Percentiles rank a stretch among this genome's conserved stretches.
These are phyloP conservation scores for Papilionanthe hybrid DNA, from an alignment of 116 monocot species.

Conservation along the genomic window DNA sequence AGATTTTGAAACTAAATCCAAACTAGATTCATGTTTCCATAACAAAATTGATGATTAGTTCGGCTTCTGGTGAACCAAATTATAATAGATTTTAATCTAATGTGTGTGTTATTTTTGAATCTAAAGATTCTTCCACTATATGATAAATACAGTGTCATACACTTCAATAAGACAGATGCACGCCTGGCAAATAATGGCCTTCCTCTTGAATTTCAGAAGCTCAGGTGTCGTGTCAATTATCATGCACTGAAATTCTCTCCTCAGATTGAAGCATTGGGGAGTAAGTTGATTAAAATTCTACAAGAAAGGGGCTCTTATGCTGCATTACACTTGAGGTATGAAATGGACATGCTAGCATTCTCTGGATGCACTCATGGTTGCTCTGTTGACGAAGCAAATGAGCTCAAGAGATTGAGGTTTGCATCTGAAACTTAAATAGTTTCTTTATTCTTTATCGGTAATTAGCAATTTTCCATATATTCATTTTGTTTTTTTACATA, in stretches of 20 bases:
- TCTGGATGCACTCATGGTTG: slow-evolving; percentile 95
- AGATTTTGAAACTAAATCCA: background rate
- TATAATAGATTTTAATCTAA: slow-evolving; percentile 1
- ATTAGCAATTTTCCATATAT: background rate
- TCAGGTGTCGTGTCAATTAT: slow-evolving; percentile 91
- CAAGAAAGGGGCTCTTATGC: slow-evolving; percentile 54
- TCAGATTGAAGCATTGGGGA: slow-evolving; percentile 81
- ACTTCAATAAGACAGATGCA: slow-evolving; percentile 96
- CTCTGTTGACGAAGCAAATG: slow-evolving; percentile 71
- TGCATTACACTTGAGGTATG: slow-evolving; percentile 95
- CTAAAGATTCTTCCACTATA: slow-evolving; percentile 90
- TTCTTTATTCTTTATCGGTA: background rate
- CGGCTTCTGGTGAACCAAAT: background rate
- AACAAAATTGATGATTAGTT: background rate
- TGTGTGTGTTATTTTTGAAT: background rate
- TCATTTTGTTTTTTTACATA: background rate
- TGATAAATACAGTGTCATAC: slow-evolving; percentile 62
- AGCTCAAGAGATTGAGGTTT: slow-evolving; percentile 89
- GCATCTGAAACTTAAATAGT: slow-evolving; percentile 4
- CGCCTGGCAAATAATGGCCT: slow-evolving; percentile 95
- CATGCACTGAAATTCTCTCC: slow-evolving; percentile 80
- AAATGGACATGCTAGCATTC: slow-evolving; percentile 99
- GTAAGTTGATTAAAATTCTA: slow-evolving; percentile 68
- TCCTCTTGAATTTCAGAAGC: slow-evolving; percentile 66
- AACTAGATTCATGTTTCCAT: background rate